Percentiles rank a stretch among this genome's conserved stretches.
Evolutionary conservation across 2,329 filamentous ascomycete species (phyloP).

Genomic region (Zymoseptoria ardabiliae): DNA sequence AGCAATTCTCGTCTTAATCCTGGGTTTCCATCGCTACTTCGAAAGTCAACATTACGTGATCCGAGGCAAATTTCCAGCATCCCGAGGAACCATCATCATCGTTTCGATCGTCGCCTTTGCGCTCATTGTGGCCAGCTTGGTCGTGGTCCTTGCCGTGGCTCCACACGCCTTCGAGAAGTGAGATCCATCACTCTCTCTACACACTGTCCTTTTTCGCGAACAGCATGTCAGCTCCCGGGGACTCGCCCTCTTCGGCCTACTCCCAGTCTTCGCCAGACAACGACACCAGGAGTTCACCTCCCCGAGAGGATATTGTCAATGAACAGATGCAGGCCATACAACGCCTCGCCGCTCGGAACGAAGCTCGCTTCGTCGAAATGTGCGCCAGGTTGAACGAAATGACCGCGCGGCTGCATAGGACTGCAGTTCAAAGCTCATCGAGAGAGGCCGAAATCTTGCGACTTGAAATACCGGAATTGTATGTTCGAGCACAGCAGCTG

Average conservation of each 20-base stretch:
- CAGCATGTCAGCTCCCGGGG: not conserved
- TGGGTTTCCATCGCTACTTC: constrained; percentile 74
- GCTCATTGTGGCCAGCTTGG: constrained; percentile 52
- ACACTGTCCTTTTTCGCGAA: not conserved
- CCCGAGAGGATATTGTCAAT: too few relatives aligned
- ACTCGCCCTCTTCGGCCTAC: not conserved
- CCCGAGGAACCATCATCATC: constrained; percentile 64
- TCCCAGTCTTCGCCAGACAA: not conserved
- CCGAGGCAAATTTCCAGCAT: constrained; percentile 70
- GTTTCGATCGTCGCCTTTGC: constrained; percentile 57
- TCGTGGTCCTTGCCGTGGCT: constrained; percentile 52
- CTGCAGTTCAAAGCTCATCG: not conserved
- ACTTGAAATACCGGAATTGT: not conserved
- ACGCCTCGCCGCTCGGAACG: not conserved
- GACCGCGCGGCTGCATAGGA: not conserved
- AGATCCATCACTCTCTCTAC: not conserved
- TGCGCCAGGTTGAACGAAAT: not conserved
- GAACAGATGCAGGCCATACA: not conserved
- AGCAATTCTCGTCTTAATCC: constrained; percentile 64
- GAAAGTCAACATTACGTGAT: constrained; percentile 74
- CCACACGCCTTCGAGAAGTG: constrained; percentile 36
- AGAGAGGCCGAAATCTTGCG: not conserved
- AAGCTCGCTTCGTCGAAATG: not conserved
- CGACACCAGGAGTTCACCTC: not conserved
- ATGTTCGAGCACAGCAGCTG: not conserved